Evolutionary conservation across 2,329 filamentous ascomycete genomes (phyloP).

Genomic region (Pseudofabraea citricarpa): DNA sequence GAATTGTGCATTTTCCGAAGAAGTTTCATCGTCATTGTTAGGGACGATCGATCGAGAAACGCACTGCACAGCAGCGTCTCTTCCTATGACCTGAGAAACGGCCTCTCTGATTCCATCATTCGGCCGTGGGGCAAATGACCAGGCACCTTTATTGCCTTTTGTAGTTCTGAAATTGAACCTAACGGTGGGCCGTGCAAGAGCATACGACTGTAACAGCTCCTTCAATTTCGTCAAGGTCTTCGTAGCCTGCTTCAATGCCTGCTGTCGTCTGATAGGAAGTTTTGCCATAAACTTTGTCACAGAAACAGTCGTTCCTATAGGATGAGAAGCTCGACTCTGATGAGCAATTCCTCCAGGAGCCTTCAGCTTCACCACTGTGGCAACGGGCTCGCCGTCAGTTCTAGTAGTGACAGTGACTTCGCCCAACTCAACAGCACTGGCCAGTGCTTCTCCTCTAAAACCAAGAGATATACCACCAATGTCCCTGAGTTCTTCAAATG

Average conservation of each 20-base stretch:
- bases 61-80: constrained; percentile 50
- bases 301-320: constrained; percentile 65
- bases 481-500: constrained; percentile 55
- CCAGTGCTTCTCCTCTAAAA: constrained; percentile 71
- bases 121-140: constrained; percentile 56
- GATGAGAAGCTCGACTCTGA: constrained; percentile 39
- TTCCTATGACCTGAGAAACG: constrained; percentile 57
- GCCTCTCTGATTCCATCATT: constrained; percentile 50
- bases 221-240: constrained; percentile 55
- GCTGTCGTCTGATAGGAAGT: constrained; percentile 59
- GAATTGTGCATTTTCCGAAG: neutral
- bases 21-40: neutral
- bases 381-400: constrained; percentile 55
- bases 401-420: constrained; percentile 59
- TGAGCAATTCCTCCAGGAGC: constrained; percentile 32
- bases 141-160: constrained; percentile 46
- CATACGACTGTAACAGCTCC: constrained; percentile 58
- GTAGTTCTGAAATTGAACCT: constrained; percentile 56
- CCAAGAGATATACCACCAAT: constrained; percentile 60
- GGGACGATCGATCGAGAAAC: neutral
- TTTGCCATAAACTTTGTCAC: constrained; percentile 53
- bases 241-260: constrained; percentile 49
- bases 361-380: constrained; percentile 41
- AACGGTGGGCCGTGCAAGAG: constrained; percentile 58
- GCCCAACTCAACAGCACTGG: constrained; percentile 57